These are phyloP conservation scores for Cryptosporidium tyzzeri DNA, from an alignment of 169 alveolate genomes.

Conservation along the genomic window DNA sequence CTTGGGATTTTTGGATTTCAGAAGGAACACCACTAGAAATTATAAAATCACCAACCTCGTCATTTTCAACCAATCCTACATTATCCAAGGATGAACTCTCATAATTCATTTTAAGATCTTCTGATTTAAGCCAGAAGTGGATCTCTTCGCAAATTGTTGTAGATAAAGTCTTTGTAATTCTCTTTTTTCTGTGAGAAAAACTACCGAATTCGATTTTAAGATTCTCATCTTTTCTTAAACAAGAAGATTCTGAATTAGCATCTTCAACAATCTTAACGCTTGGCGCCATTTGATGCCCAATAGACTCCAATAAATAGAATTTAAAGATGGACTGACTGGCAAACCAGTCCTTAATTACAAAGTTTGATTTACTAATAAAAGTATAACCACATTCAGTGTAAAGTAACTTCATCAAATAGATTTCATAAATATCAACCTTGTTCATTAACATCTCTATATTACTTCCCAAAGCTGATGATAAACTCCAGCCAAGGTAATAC, in stretches of 20 bases:
- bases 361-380: conserved; percentile 35
- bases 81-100: not conserved
- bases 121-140: conserved; percentile 48
- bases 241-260: not conserved
- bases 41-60: not conserved
- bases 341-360: conserved; percentile 60
- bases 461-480: not conserved
- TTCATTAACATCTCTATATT: conserved; percentile 29
- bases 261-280: not conserved
- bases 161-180: not conserved
- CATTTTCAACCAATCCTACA: not conserved
- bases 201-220: not conserved
- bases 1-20: not conserved
- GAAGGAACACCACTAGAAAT: not conserved
- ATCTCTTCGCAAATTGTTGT: conserved; percentile 19
- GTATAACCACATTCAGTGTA: conserved; percentile 70
- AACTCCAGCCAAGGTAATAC: conserved; percentile 2
- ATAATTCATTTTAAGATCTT: not conserved
- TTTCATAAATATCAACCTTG: conserved; percentile 18
- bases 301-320: conserved; percentile 17
- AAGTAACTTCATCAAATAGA: conserved; percentile 39
- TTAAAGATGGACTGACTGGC: conserved; percentile 33
- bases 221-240: not conserved
- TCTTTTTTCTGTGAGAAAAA: conserved; percentile 13
- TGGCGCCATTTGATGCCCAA: not conserved